phyloP scores from a whole-genome alignment of 352 stramenopile species.

The Lagenidium sp. region DNA sequence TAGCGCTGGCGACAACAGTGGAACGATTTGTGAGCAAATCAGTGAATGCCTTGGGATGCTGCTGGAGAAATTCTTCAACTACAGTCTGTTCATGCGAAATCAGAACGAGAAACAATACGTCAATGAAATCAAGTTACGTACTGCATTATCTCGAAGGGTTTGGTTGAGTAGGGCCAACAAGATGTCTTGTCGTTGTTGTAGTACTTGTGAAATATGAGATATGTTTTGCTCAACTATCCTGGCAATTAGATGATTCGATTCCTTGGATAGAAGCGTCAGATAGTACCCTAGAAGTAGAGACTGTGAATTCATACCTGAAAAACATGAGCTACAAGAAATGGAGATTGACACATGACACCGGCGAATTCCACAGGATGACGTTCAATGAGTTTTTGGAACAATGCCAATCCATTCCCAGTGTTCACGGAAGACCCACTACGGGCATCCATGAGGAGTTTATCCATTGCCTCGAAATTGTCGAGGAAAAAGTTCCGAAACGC shows the following conservation, averaged over 20 bases:
- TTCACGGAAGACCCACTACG: too few relatives aligned
- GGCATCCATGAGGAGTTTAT: slow-evolving; percentile 28
- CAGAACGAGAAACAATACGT: neutral
- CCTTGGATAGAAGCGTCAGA: slow-evolving; percentile 11
- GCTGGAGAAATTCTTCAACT: slow-evolving; percentile 62
- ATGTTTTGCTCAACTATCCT: slow-evolving; percentile 71
- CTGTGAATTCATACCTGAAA: slow-evolving; percentile 35
- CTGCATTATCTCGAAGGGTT: slow-evolving; percentile 51
- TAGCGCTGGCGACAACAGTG: slow-evolving; percentile 25
- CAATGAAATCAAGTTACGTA: slow-evolving; percentile 8
- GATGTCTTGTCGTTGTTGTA: slow-evolving; percentile 40
- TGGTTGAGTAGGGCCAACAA: slow-evolving; percentile 43
- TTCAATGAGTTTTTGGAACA: slow-evolving; percentile 62
- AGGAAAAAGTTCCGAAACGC: slow-evolving; percentile 36
- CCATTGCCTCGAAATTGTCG: slow-evolving; percentile 36
- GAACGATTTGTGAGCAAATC: slow-evolving; percentile 54
- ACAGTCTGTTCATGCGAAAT: slow-evolving; percentile 19
- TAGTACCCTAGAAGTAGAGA: neutral
- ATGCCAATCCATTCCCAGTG: neutral
- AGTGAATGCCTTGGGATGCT: slow-evolving; percentile 42
- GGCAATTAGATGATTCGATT: slow-evolving; percentile 41
- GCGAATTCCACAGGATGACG: slow-evolving; percentile 41
- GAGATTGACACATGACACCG: slow-evolving; percentile 42
- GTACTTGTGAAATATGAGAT: slow-evolving; percentile 47
- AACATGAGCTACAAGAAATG: slow-evolving; percentile 54